These are phyloP conservation scores for Alternaria alternata DNA, from an alignment of 2,329 filamentous ascomycete genomes.

Conservation along the genomic window DNA sequence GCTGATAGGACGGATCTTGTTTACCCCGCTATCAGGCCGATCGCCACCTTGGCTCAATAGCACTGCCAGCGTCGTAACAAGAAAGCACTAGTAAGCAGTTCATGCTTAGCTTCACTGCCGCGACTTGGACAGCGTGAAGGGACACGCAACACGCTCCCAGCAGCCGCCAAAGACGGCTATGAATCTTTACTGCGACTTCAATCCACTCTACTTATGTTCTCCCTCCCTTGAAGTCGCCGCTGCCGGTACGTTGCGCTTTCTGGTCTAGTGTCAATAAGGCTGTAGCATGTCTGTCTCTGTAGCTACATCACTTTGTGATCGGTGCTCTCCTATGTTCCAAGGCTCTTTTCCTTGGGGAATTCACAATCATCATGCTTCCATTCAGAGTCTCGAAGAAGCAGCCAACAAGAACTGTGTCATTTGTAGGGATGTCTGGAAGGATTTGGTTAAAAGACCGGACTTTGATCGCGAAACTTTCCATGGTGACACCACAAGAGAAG, in stretches of 20 bases:
- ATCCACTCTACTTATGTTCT: rapidly evolving
- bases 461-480: not conserved
- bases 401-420: not conserved
- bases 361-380: not conserved
- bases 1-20: no score
- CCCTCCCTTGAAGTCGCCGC: not conserved
- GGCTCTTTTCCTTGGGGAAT: not conserved
- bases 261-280: not conserved
- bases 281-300: not conserved
- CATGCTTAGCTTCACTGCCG: no score
- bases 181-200: rapidly evolving
- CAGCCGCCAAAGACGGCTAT: no score
- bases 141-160: no score
- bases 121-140: no score
- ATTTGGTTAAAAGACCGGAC: not conserved
- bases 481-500: not conserved
- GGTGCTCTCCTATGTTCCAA: not conserved
- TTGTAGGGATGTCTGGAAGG: not conserved
- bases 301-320: not conserved
- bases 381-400: not conserved
- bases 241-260: no score
- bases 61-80: no score
- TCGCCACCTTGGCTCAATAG: no score
- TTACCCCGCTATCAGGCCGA: no score
- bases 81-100: no score